phyloP scores from a whole-genome alignment of 305 asterid genomes.

The Stenogyne calaminthoides region DNA sequence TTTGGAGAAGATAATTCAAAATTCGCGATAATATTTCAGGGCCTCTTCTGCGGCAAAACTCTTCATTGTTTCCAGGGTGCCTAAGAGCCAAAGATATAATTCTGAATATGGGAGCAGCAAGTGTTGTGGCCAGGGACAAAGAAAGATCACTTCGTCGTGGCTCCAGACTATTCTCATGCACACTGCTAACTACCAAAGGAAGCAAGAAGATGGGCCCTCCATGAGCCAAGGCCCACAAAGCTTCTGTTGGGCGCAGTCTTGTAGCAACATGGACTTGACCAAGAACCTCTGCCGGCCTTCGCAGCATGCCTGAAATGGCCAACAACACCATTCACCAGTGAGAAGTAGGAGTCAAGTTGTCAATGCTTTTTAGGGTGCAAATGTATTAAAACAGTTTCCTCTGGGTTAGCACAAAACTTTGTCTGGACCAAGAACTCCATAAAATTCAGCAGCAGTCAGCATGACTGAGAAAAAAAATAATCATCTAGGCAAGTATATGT shows the following conservation, averaged over 20 bases:
- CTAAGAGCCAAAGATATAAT: constrained; percentile 85
- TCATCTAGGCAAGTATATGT: constrained; percentile 19
- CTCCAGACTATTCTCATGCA: constrained; percentile 82
- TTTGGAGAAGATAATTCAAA: constrained; percentile 83
- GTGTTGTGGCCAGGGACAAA: constrained; percentile 67
- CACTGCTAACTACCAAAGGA: constrained; percentile 85
- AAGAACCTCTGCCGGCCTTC: constrained; percentile 98
- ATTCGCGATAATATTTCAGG: constrained; percentile 95
- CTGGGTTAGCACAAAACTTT: constrained; percentile 11
- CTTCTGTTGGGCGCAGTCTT: constrained; percentile 91
- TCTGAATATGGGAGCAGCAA: constrained; percentile 94
- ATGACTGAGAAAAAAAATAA: constrained; percentile 26
- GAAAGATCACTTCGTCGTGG: constrained; percentile 74
- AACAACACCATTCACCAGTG: constrained; percentile 29
- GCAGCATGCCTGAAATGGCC: constrained; percentile 66
- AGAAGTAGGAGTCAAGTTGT: constrained; percentile 35
- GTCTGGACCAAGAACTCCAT: neutral
- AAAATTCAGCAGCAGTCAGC: constrained; percentile 15
- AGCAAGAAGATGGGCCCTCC: constrained; percentile 96
- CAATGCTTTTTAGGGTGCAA: constrained; percentile 20
- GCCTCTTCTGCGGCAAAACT: constrained; percentile 85
- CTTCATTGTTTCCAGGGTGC: constrained; percentile 92
- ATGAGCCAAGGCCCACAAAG: constrained; percentile 96
- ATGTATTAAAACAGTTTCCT: constrained; percentile 5
- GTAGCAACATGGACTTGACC: constrained; percentile 97